Conservation (phyloP, 2,329 filamentous ascomycete genomes). For the Ciborinia camelliae region DNA sequence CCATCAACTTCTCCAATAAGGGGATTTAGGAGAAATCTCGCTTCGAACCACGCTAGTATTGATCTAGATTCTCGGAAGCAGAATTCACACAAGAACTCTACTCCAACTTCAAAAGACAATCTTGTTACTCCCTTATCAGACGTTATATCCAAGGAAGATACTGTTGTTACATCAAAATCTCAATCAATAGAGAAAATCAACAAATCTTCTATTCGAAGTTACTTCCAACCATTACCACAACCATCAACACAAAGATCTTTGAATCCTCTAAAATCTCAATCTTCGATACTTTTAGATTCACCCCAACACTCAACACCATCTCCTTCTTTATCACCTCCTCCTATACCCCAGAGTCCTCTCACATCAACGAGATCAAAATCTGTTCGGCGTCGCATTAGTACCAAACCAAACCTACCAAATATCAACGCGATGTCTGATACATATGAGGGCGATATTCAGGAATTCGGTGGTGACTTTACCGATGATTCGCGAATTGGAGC, state of each 20-base stretch:
- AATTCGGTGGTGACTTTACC: slow-evolving; percentile 2
- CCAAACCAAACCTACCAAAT: slow-evolving; percentile 20
- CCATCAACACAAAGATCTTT: slow-evolving; percentile 19
- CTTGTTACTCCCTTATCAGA: background rate
- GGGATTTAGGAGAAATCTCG: background rate
- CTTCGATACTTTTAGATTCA: slow-evolving; percentile 5
- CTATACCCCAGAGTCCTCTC: slow-evolving; percentile 13
- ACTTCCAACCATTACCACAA: slow-evolving; percentile 29
- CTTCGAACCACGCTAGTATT: slow-evolving; percentile 5
- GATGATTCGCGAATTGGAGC: slow-evolving; percentile 6
- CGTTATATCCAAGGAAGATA: background rate
- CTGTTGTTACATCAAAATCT: background rate
- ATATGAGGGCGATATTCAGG: background rate
- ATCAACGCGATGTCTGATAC: slow-evolving; percentile 13
- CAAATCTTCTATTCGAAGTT: slow-evolving; percentile 30
- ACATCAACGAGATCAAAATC: slow-evolving; percentile 19
- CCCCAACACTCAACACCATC: background rate
- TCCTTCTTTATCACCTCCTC: background rate
- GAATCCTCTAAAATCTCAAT: slow-evolving; percentile 21
- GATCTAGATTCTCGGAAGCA: background rate
- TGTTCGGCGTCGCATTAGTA: slow-evolving; percentile 25
- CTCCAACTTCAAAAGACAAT: background rate
- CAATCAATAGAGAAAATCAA: slow-evolving; percentile 22
- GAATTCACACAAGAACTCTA: background rate
- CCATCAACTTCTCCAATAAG: background rate